Percentiles rank a stretch among this genome's conserved stretches.
These are phyloP conservation scores for Lentinula boryana DNA, from an alignment of 768 basidiomycete genomes.

Conservation along the genomic window DNA sequence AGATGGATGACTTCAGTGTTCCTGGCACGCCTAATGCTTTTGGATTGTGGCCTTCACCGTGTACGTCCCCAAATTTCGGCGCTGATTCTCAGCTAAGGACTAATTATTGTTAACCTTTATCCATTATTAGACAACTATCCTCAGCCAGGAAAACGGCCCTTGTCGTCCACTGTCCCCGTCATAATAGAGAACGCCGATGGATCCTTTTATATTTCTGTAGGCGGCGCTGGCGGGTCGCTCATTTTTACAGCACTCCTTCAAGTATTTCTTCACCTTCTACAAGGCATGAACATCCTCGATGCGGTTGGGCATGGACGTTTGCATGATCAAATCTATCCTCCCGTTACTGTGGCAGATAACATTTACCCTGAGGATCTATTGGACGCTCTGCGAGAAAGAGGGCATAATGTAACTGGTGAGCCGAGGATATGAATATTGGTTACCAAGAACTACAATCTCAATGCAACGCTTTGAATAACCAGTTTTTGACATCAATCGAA, in stretches of 20 bases:
- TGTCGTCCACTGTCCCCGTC: conserved; percentile 79
- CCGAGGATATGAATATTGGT: background rate
- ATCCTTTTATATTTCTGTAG: conserved; percentile 65
- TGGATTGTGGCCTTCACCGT: conserved; percentile 77
- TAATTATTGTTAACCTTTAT: background rate
- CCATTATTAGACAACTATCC: conserved; percentile 73
- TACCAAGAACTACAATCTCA: background rate
- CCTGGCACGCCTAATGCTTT: conserved; percentile 83
- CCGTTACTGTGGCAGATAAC: conserved; percentile 36
- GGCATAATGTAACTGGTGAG: conserved; percentile 53
- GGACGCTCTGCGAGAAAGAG: conserved; percentile 34
- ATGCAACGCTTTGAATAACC: background rate
- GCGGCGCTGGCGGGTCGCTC: conserved; percentile 83
- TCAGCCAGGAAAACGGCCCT: conserved; percentile 78
- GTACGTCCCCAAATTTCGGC: conserved; percentile 25
- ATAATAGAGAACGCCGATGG: conserved; percentile 78
- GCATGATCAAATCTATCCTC: conserved; percentile 64
- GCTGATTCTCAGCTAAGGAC: background rate
- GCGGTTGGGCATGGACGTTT: conserved; percentile 61
- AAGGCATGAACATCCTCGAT: conserved; percentile 65
- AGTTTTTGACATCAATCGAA: conserved; percentile 66
- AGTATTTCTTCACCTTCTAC: conserved; percentile 70
- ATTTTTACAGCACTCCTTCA: conserved; percentile 83
- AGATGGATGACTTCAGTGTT: conserved; percentile 91
- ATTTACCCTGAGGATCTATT: conserved; percentile 36